Conservation (phyloP, 805 yeast genomes). For the Sporopachydermia lactativora region DNA sequence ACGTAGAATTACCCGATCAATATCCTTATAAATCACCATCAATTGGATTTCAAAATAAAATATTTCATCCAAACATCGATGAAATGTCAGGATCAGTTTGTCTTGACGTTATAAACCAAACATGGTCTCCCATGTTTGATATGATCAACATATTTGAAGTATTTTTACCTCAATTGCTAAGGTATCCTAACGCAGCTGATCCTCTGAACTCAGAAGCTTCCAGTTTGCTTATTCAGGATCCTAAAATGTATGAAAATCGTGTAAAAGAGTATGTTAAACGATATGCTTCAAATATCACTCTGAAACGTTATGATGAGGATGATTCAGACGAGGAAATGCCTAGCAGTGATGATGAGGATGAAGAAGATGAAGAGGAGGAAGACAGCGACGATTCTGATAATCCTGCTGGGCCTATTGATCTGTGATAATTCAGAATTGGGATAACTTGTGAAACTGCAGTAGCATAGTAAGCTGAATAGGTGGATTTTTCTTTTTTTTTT, state of each 20-base stretch:
- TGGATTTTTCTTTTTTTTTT: too few species aligned
- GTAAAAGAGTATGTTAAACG: slow-evolving; percentile 62
- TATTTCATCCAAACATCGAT: slow-evolving; percentile 92
- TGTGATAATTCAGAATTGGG: too few species aligned
- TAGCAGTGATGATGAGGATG: slow-evolving; percentile 36
- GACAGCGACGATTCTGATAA: slow-evolving; percentile 25
- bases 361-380: slow-evolving; percentile 24
- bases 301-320: slow-evolving; percentile 22
- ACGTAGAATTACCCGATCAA: slow-evolving; percentile 88
- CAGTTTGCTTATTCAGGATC: slow-evolving; percentile 56
- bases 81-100: slow-evolving; percentile 86
- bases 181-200: slow-evolving; percentile 90
- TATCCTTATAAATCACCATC: slow-evolving; percentile 95
- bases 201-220: slow-evolving; percentile 91
- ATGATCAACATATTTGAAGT: slow-evolving; percentile 81
- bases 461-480: too few species aligned
- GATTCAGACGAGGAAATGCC: slow-evolving; percentile 32
- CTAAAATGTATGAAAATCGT: slow-evolving; percentile 45
- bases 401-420: slow-evolving; percentile 24
- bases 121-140: slow-evolving; percentile 98
- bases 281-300: slow-evolving; percentile 37
- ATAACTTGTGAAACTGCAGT: too few species aligned
- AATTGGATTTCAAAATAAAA: slow-evolving; percentile 82
- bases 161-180: slow-evolving; percentile 79
- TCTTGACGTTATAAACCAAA: slow-evolving; percentile 89